Evolutionary conservation across 1,284 basidiomycete species (phyloP).

Genomic region (Psilocybe mexicana): DNA sequence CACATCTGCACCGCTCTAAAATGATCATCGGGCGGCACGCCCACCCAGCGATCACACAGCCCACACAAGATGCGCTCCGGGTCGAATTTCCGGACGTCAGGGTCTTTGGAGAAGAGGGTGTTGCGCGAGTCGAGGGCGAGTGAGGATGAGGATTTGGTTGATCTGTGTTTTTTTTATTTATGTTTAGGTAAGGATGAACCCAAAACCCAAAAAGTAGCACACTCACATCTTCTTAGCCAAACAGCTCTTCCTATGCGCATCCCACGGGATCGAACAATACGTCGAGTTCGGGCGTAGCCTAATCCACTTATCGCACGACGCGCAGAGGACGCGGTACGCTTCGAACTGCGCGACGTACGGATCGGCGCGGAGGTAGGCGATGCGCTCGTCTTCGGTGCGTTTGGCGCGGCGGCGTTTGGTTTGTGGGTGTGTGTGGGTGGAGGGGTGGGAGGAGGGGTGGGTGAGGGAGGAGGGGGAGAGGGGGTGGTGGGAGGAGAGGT

Average conservation of each 20-base stretch:
- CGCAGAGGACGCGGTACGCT: slow-evolving; percentile 75
- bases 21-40: slow-evolving; percentile 53
- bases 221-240: slow-evolving; percentile 66
- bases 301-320: slow-evolving; percentile 80
- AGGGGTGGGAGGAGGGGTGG: too few species aligned
- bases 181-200: slow-evolving; percentile 16
- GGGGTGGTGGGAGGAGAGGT: too few species aligned
- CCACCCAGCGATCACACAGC: slow-evolving; percentile 66
- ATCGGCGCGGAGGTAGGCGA: slow-evolving; percentile 69
- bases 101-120: slow-evolving; percentile 58
- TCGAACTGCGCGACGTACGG: slow-evolving; percentile 79
- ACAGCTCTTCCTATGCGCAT: slow-evolving; percentile 73
- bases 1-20: slow-evolving; percentile 52
- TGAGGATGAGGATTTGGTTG: too few species aligned
- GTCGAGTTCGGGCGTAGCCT: slow-evolving; percentile 77
- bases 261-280: slow-evolving; percentile 84
- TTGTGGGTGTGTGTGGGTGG: too few species aligned
- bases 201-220: not conserved
- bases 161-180: slow-evolving; percentile 51
- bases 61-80: slow-evolving; percentile 68
- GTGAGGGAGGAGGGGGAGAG: too few species aligned
- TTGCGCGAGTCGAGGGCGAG: slow-evolving; percentile 58
- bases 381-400: slow-evolving; percentile 76
- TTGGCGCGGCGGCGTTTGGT: slow-evolving; percentile 70
- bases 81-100: slow-evolving; percentile 69